Base-by-base conservation (phyloP, 768 basidiomycete genomes). In the Psilocybe subaeruginosa region DNA sequence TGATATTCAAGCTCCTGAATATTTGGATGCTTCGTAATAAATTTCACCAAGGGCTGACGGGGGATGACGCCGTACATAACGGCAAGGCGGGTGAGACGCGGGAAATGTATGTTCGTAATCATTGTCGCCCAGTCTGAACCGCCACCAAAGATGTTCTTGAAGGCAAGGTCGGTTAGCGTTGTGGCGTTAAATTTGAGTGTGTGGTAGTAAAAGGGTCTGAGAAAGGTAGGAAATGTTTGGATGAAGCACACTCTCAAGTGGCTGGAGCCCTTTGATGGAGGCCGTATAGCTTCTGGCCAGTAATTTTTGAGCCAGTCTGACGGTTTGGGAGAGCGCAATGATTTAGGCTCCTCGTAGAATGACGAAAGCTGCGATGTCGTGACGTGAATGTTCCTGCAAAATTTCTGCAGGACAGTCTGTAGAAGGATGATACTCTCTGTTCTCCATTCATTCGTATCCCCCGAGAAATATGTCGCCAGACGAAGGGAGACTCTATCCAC, bases 141-240 rank as follows among this genome's bases (percentile, higher is more conserved):
- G 5, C 67, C 65, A 16, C 65, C 63, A 27, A 64, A 68, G n/a
- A 68, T 43, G n/a, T 63, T 64, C 29, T 54, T 68, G 61, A 68
- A 68, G 1, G 57, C 33, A 3, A 68, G 56, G 7, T 57, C 50
- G 7, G 63, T 64, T 5, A 68, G 46, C 3, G 54, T 54, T 1
- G 55, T 11, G 11, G 63, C 45, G 35, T 66, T 64, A n/a, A 23
- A 29, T 14, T 55, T 30, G 17, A 68, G 63, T 2, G 59, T 58
- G 50, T 66, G 60, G 48, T 59, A 63, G 53, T 66, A 68, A 50
- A 68, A 65, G 8, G 63, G 67, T 23, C 67, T 61, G 31, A 68
- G 59, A 30, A 66, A 64, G 23, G 60, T 66, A 14, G 67, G 67
- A 35, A 68, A 68, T 6, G 65, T 64, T 30, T 63, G 54, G 9